phyloP scores from a whole-genome alignment of 768 basidiomycete species.

The Rhodosporidiobolus sp. region DNA sequence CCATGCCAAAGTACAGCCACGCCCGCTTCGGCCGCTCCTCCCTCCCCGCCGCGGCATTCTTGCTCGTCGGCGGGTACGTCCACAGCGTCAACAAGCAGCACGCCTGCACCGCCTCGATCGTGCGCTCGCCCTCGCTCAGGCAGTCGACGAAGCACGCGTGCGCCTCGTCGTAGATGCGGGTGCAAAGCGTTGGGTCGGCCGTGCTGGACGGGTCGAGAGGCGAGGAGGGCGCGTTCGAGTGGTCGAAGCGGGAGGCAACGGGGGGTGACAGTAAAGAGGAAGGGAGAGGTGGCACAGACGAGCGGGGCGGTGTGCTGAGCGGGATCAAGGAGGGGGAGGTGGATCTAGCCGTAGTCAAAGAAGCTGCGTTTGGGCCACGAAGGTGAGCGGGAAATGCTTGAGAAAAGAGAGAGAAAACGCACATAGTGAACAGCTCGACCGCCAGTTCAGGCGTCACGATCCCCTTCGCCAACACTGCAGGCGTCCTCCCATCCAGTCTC shows the following conservation, averaged over 20 bases:
- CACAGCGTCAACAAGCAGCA: conserved; percentile 82
- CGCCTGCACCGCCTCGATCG: conserved; percentile 67
- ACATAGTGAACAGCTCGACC: conserved; percentile 77
- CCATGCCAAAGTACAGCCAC: conserved; percentile 63
- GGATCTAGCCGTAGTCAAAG: conserved; percentile 45
- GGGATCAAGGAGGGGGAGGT: conserved; percentile 74
- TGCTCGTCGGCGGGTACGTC: conserved; percentile 89
- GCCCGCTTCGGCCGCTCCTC: conserved; percentile 63
- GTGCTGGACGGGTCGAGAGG: too few relatives aligned
- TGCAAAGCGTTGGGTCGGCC: conserved; percentile 67
- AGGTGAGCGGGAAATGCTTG: too few relatives aligned
- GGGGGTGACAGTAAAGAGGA: conserved; percentile 92
- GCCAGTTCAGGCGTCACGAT: conserved; percentile 84
- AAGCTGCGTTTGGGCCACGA: conserved; percentile 22
- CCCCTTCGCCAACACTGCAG: conserved; percentile 22
- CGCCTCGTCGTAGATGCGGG: conserved; percentile 68
- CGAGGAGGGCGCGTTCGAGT: conserved; percentile 29
- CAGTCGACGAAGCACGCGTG: conserved; percentile 74
- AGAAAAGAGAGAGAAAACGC: not conserved
- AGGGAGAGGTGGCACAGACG: conserved; percentile 92
- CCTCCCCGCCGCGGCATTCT: conserved; percentile 60
- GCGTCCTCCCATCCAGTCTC: conserved; percentile 5
- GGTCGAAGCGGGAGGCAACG: conserved; percentile 86
- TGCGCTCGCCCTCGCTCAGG: conserved; percentile 63
- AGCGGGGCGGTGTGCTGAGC: conserved; percentile 88